Conservation (phyloP, 1,139 yeast genomes). For the Protomyces gravidus region DNA sequence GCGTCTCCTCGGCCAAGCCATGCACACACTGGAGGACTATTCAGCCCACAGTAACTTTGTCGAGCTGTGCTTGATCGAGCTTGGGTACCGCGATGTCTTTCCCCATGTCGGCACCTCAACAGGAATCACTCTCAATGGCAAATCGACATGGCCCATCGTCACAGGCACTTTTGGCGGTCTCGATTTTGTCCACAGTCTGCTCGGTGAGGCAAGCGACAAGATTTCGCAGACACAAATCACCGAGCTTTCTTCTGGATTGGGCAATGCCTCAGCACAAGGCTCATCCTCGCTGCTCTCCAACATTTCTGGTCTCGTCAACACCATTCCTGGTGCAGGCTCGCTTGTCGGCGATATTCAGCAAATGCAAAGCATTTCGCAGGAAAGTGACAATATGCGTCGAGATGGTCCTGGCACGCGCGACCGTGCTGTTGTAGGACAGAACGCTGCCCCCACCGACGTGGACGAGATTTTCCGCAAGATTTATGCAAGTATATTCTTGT, state of each 20-base stretch:
- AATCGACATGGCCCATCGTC: slow-evolving; percentile 36
- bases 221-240: slow-evolving; percentile 35
- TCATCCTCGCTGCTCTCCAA: slow-evolving; percentile 9
- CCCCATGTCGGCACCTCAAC: slow-evolving; percentile 37
- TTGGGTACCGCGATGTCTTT: slow-evolving; percentile 36
- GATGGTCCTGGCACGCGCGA: neutral
- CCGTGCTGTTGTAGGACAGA: neutral
- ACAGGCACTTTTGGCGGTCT: slow-evolving; percentile 38
- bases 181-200: slow-evolving; percentile 36
- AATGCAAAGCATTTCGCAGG: slow-evolving; percentile 29
- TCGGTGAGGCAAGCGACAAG: slow-evolving; percentile 38
- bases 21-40: slow-evolving; percentile 36
- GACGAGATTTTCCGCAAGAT: slow-evolving; percentile 33
- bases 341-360: slow-evolving; percentile 20
- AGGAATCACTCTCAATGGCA: slow-evolving; percentile 34
- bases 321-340: slow-evolving; percentile 8
- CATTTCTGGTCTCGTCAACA: slow-evolving; percentile 8
- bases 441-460: slow-evolving; percentile 29
- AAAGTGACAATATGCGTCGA: slow-evolving; percentile 25
- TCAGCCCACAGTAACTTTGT: slow-evolving; percentile 37
- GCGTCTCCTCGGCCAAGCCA: slow-evolving; percentile 37
- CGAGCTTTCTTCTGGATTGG: slow-evolving; percentile 31
- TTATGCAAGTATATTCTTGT: slow-evolving; percentile 35
- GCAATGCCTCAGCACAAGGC: slow-evolving; percentile 28
- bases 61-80: slow-evolving; percentile 35